Base-by-base conservation (phyloP, 148 eudicot species). In the Vaccinium vitisidaea region DNA sequence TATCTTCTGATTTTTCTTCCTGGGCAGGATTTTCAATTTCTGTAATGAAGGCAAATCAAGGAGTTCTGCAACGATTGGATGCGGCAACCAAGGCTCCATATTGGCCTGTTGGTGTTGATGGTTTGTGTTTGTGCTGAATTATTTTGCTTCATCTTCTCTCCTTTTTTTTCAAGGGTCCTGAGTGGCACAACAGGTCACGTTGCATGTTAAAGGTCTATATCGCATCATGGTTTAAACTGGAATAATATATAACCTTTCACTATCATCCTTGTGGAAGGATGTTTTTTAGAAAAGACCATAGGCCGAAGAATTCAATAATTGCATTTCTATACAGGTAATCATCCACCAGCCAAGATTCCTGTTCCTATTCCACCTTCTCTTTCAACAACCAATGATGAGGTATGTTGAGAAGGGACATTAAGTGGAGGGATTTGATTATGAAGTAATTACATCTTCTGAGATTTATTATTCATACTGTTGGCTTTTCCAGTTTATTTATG, bases 81-180 rank as follows among this genome's bases (percentile, higher is more conserved):
- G 93, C 98, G 73, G 90, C 96, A 86, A 97, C 99, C 74, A 97
- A 88, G 89, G 99, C 99, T 86, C 96, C 98, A 77, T 87, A 86
- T 43, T 95, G 98, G 99, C 99, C 98, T 86, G 96, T 92, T 87
- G 92, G 96, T 83, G 91, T 88, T 88, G 95, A 90, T 88, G 99
- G 99, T 97, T 82, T 82, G 92, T 91, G 39, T 61, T 54, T 67
- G 15, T 83, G 56, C 61, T 67, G 25, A 75, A 36, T n/a, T 61
- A 30, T 87, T 11, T 77, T 18, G 79, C 73, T 73, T 46, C 6
- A 25, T 65, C 65, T 55, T 3, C 25, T 43, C 75, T 52, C 13
- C 19, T 43, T n/a, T 23, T 49, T 49, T 52, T 77, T 50, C 59
- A 14, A 78, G 46, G 46, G 43, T 25, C 13, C 9, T 25, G 50